phyloP scores from a whole-genome alignment of 2,329 filamentous ascomycete genomes.

The Neofusicoccum laricinum region DNA sequence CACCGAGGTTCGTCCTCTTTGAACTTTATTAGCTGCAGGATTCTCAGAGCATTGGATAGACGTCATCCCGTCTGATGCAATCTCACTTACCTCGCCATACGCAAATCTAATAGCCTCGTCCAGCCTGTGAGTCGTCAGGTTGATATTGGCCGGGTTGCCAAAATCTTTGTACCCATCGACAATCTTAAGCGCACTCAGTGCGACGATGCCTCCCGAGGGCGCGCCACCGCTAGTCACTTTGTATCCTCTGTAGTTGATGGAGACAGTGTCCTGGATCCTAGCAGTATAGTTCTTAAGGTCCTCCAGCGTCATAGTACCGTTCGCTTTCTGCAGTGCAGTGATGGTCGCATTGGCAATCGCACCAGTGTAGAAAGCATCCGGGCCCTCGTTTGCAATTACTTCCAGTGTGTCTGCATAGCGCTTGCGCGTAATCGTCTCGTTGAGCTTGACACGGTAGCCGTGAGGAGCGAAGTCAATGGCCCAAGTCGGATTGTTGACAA shows the following conservation, averaged over 20 bases:
- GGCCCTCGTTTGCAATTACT: conserved; percentile 69
- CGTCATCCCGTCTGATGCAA: background rate
- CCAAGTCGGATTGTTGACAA: conserved; percentile 74
- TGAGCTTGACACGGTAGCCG: conserved; percentile 67
- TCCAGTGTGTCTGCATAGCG: conserved; percentile 79
- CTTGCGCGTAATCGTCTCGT: conserved; percentile 75
- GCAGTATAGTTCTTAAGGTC: conserved; percentile 74
- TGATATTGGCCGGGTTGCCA: conserved; percentile 53
- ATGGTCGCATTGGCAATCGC: conserved; percentile 73
- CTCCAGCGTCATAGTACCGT: conserved; percentile 81
- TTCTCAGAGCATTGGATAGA: background rate
- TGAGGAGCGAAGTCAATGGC: conserved; percentile 86
- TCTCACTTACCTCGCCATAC: conserved; percentile 58
- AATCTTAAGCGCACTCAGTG: conserved; percentile 74
- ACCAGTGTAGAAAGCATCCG: conserved; percentile 72
- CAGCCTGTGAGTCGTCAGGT: conserved; percentile 76
- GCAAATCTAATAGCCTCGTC: conserved; percentile 88
- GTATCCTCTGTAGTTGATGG: conserved; percentile 59
- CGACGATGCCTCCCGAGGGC: conserved; percentile 75
- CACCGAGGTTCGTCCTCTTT: conserved; percentile 70
- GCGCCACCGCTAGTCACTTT: conserved; percentile 68
- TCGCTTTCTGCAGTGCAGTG: conserved; percentile 60
- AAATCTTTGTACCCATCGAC: conserved; percentile 73
- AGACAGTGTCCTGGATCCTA: conserved; percentile 60
- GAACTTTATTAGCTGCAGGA: background rate